Conservation (phyloP, 805 yeast genomes). For the Ogataea haglerorum region DNA sequence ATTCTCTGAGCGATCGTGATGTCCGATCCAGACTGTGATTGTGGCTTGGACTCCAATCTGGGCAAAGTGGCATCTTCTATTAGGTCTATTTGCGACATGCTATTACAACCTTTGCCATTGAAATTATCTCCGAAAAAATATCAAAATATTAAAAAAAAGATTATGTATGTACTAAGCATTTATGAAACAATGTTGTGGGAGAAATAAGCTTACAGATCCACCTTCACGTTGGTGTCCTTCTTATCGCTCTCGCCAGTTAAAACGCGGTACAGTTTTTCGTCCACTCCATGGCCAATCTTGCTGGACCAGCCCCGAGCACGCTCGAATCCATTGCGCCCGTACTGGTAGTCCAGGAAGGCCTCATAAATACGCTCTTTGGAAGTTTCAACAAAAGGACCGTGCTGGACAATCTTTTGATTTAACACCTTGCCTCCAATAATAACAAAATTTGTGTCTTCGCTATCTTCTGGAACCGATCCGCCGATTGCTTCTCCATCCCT, state of each 20-base stretch:
- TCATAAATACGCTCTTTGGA: conserved; percentile 60
- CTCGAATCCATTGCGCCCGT: conserved; percentile 66
- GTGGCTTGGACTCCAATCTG: neutral
- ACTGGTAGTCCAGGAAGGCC: conserved; percentile 72
- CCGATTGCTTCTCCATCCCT: conserved; percentile 60
- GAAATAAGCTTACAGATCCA: conserved; percentile 17
- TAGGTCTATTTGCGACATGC: conserved; percentile 8
- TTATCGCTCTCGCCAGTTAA: conserved; percentile 22
- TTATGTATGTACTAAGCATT: neutral
- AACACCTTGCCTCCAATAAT: conserved; percentile 73
- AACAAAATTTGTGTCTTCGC: conserved; percentile 56
- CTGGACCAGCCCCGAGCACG: conserved; percentile 59
- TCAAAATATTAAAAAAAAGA: neutral
- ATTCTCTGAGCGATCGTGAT: conserved; percentile 58
- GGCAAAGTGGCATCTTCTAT: conserved; percentile 4
- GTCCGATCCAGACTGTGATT: conserved; percentile 19
- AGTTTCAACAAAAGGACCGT: conserved; percentile 89
- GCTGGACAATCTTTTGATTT: conserved; percentile 75
- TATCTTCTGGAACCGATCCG: conserved; percentile 48
- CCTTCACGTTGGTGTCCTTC: conserved; percentile 10
- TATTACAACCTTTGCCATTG: neutral
- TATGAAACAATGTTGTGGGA: neutral
- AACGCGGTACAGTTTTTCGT: conserved; percentile 24
- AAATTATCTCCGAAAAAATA: conserved; percentile 8
- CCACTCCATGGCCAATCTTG: conserved; percentile 35